phyloP scores from a whole-genome alignment of 2,329 filamentous ascomycete species.

The Diaporthe citrichinensis region DNA sequence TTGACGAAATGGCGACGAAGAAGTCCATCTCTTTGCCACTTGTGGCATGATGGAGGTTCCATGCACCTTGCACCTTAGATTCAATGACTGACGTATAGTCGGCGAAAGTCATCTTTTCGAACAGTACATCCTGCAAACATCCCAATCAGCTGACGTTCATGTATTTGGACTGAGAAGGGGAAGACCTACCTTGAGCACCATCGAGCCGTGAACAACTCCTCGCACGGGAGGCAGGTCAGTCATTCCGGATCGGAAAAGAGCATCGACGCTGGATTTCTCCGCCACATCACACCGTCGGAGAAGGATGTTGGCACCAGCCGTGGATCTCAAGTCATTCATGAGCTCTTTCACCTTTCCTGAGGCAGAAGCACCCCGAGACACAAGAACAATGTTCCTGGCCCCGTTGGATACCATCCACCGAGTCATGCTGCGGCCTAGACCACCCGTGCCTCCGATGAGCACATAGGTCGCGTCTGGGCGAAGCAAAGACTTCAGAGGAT shows the following conservation, averaged over 20 bases:
- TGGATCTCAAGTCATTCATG: slow-evolving; percentile 34
- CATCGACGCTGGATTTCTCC: slow-evolving; percentile 42
- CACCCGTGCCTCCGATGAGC: slow-evolving; percentile 48
- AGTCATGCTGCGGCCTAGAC: slow-evolving; percentile 46
- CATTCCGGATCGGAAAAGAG: slow-evolving; percentile 61
- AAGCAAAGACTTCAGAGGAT: slow-evolving; percentile 32
- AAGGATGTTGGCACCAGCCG: background rate
- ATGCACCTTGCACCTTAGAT: slow-evolving; percentile 49
- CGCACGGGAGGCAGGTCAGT: slow-evolving; percentile 54
- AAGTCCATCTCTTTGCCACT: slow-evolving; percentile 59
- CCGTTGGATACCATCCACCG: slow-evolving; percentile 45
- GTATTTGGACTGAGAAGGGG: background rate
- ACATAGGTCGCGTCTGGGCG: slow-evolving; percentile 45
- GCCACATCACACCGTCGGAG: slow-evolving; percentile 54
- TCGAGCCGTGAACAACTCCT: slow-evolving; percentile 52
- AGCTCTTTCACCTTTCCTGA: slow-evolving; percentile 32
- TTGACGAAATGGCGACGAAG: slow-evolving; percentile 68
- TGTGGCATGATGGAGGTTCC: slow-evolving; percentile 67
- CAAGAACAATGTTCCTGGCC: slow-evolving; percentile 37
- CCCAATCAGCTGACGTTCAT: background rate
- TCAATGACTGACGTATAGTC: slow-evolving; percentile 60
- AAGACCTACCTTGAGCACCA: slow-evolving; percentile 52
- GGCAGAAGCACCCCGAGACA: slow-evolving; percentile 40
- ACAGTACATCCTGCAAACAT: slow-evolving; percentile 57
- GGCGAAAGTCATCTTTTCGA: slow-evolving; percentile 66